Conservation (phyloP, 202 grass and related monocot genomes). For the Dendrocalamus latiflorus region DNA sequence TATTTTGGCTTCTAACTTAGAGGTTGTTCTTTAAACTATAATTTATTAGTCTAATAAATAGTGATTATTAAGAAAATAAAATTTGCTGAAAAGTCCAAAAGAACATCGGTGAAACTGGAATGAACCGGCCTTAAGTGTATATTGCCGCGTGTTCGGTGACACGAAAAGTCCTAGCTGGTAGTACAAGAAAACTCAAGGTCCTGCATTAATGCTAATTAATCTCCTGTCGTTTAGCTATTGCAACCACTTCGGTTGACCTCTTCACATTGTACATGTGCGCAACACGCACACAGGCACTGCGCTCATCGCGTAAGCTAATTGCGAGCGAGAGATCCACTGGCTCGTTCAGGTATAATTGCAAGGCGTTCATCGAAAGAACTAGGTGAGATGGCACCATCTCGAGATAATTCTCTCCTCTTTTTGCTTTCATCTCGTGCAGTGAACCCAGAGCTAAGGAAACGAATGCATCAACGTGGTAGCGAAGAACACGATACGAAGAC, state of each 20-base stretch:
- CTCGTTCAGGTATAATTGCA: neutral
- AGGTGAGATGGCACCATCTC: neutral
- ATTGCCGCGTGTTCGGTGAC: neutral
- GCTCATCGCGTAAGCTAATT: neutral
- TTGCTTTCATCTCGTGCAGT: neutral
- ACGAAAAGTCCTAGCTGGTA: neutral
- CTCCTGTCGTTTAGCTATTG: neutral
- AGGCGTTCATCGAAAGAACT: neutral
- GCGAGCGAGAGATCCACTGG: neutral
- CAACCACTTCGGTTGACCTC: slow-evolving; percentile 32
- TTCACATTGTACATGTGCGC: neutral
- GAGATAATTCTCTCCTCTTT: neutral
- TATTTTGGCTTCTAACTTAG: too few relatives aligned
- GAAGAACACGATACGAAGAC: too few relatives aligned
- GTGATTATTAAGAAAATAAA: too few relatives aligned
- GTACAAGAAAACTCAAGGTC: neutral
- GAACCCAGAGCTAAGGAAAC: neutral
- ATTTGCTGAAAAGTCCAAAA: too few relatives aligned
- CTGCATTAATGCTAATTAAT: neutral
- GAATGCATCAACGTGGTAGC: too few relatives aligned
- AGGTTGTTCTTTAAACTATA: too few relatives aligned
- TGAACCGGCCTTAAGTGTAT: neutral
- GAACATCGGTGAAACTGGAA: too few relatives aligned
- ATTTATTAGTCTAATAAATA: too few relatives aligned
- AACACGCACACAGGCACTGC: neutral